A percentile compares a stretch with the other conserved stretches of the same genome.
Evolutionary conservation across 2,329 filamentous ascomycete genomes (phyloP).

Genomic region (Colletotrichum sp.): DNA sequence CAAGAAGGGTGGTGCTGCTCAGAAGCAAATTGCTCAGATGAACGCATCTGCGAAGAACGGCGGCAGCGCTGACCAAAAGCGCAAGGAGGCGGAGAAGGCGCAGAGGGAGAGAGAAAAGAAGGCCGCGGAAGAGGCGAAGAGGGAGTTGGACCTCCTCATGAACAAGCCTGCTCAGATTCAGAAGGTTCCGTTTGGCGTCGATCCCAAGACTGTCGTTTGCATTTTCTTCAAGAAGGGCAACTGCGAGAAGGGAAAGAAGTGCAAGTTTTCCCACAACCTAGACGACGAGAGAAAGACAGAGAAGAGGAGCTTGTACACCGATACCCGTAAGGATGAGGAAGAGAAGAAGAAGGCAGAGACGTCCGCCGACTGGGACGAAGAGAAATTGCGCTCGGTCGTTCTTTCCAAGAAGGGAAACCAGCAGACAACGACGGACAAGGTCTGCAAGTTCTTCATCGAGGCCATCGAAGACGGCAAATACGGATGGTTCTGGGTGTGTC

Average conservation of each 20-base stretch:
- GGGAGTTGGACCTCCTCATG: conserved; percentile 81
- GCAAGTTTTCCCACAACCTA: conserved; percentile 96
- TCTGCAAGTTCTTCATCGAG: conserved; percentile 98
- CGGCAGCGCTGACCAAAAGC: conserved; percentile 87
- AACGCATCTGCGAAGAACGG: conserved; percentile 73
- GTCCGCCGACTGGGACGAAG: conserved; percentile 97
- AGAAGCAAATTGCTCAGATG: conserved; percentile 90
- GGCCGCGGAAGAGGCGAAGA: conserved; percentile 84
- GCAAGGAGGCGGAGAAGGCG: conserved; percentile 71
- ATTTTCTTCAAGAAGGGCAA: conserved; percentile 97
- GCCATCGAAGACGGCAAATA: conserved; percentile 99
- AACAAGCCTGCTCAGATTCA: conserved; percentile 94
- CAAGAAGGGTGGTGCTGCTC: conserved; percentile 91
- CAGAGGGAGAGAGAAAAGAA: conserved; percentile 85
- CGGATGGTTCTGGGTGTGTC: conserved; percentile 99
- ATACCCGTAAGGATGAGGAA: conserved; percentile 75
- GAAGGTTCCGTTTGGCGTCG: conserved; percentile 96
- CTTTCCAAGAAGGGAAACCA: conserved; percentile 98
- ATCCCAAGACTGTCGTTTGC: conserved; percentile 96
- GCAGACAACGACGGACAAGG: conserved; percentile 93
- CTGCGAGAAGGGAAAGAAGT: conserved; percentile 97
- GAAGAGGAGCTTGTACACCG: conserved; percentile 91
- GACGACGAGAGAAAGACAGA: conserved; percentile 88
- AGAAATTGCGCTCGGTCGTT: conserved; percentile 89
- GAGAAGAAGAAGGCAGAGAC: conserved; percentile 88